Conservation (phyloP, 2,329 filamentous ascomycete genomes). For the Lithohypha guttulata region DNA sequence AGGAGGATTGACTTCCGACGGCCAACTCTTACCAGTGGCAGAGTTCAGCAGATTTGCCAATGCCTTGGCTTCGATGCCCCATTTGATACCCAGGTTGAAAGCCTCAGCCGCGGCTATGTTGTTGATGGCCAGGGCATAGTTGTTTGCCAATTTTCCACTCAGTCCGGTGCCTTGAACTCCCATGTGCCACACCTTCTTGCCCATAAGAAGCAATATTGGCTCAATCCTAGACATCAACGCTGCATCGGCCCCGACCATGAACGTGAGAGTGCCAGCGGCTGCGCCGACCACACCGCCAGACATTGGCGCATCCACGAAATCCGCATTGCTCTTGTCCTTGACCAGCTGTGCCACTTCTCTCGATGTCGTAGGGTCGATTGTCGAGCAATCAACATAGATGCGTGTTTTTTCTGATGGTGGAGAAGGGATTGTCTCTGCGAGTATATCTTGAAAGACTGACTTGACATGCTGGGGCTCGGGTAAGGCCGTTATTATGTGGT, state of each 20-base stretch:
- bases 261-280: constrained; percentile 74
- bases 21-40: constrained; percentile 92
- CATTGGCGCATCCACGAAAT: constrained; percentile 92
- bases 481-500: constrained; percentile 76
- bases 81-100: constrained; percentile 54
- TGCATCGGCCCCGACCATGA: constrained; percentile 73
- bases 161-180: constrained; percentile 76
- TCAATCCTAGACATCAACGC: constrained; percentile 54
- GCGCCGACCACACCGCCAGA: constrained; percentile 93
- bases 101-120: constrained; percentile 65
- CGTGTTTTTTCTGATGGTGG: constrained; percentile 46
- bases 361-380: constrained; percentile 84
- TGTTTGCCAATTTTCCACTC: constrained; percentile 90
- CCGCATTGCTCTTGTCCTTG: constrained; percentile 39
- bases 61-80: constrained; percentile 53
- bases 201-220: constrained; percentile 68
- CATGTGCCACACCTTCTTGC: constrained; percentile 73
- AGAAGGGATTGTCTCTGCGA: constrained; percentile 47
- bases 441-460: constrained; percentile 66
- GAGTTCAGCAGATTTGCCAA: constrained; percentile 83
- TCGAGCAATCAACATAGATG: constrained; percentile 91
- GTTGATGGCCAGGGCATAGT: constrained; percentile 88
- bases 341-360: constrained; percentile 63
- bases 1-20: constrained; percentile 90
- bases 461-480: constrained; percentile 84